These are phyloP conservation scores for Alnus glutinosa DNA, from an alignment of 306 rosid genomes.

Conservation along the genomic window DNA sequence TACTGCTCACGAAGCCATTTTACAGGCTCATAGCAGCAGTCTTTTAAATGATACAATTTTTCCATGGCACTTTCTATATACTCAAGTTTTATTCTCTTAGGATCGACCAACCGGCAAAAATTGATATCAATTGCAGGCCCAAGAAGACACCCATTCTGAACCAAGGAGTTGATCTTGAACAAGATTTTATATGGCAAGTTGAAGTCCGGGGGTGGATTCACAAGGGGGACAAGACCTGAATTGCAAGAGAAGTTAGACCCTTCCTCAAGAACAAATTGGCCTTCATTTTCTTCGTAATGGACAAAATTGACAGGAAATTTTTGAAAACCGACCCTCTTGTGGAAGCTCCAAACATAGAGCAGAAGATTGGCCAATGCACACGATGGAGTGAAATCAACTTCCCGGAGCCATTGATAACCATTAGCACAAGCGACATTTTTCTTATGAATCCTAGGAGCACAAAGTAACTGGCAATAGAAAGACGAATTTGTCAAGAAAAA, in stretches of 20 bases:
- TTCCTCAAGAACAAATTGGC: not conserved
- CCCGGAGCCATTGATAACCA: conserved; percentile 61
- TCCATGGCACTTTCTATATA: conserved; percentile 42
- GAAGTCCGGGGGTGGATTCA: conserved; percentile 33
- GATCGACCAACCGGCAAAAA: conserved; percentile 42
- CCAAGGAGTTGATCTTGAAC: conserved; percentile 47
- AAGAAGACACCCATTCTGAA: conserved; percentile 47
- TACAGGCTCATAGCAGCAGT: conserved; percentile 44
- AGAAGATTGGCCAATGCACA: conserved; percentile 67
- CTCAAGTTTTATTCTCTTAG: conserved; percentile 8
- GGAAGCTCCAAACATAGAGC: conserved; percentile 67
- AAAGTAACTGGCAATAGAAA: conserved; percentile 46
- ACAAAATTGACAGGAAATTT: conserved; percentile 1
- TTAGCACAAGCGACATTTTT: conserved; percentile 1
- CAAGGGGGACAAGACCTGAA: conserved; percentile 36
- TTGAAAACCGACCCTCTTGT: too few species aligned
- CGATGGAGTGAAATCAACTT: conserved; percentile 65
- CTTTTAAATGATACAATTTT: conserved; percentile 31
- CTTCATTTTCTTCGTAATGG: conserved; percentile 30
- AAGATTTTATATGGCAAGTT: conserved; percentile 37
- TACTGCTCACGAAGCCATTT: conserved; percentile 37
- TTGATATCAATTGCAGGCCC: conserved; percentile 32
- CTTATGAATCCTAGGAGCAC: conserved; percentile 67
- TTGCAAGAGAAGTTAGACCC: conserved; percentile 15
- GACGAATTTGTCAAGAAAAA: not conserved